A percentile compares a stretch with the other conserved stretches of the same genome.
phyloP scores from a whole-genome alignment of 257 asterid species.

The Mentha longifolia region DNA sequence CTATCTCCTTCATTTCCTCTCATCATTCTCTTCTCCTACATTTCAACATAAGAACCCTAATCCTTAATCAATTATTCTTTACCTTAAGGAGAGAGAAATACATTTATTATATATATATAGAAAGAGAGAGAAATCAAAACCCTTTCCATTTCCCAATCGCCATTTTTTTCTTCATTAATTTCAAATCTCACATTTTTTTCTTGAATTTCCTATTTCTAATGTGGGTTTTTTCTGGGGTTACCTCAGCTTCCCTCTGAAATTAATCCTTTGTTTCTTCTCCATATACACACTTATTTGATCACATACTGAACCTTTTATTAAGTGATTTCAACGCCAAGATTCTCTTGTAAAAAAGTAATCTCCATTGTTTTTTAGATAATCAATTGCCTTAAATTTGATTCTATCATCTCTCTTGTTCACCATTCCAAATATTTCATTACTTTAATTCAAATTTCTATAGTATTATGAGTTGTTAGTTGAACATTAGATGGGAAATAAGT shows the following conservation, averaged over 20 bases:
- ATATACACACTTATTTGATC: too few species aligned
- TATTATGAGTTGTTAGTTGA: neutral
- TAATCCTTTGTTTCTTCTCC: too few species aligned
- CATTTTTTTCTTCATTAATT: neutral
- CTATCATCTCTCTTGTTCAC: neutral
- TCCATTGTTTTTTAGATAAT: too few species aligned
- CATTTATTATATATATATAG: neutral
- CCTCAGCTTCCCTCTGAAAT: too few species aligned
- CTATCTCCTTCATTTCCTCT: neutral
- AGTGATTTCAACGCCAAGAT: too few species aligned
- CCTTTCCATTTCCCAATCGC: neutral
- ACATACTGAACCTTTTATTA: too few species aligned
- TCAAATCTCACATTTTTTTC: too few species aligned
- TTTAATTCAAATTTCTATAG: neutral
- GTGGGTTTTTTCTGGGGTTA: too few species aligned
- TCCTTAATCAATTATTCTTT: neutral
- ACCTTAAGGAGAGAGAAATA: neutral
- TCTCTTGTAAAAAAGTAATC: too few species aligned
- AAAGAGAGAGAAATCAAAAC: neutral
- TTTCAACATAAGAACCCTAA: constrained; percentile 7
- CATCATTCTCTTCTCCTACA: constrained; percentile 6
- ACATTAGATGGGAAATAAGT: constrained; percentile 28
- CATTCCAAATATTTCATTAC: neutral
- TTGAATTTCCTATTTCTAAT: too few species aligned
- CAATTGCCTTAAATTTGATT: neutral